Base-by-base conservation (phyloP, 1,284 basidiomycete genomes). In the Cyathus pygmaeus region DNA sequence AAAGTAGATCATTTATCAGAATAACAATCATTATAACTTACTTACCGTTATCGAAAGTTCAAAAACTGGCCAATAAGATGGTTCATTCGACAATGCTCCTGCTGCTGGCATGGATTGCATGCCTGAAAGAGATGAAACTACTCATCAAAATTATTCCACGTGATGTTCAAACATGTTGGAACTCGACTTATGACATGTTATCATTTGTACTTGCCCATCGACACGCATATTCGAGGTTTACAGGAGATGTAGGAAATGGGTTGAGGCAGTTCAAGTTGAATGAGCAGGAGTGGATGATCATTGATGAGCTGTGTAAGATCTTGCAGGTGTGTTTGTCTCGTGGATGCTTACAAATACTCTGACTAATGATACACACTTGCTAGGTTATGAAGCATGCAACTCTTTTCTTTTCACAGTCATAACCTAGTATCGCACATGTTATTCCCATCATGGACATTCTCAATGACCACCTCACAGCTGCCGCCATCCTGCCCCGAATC, bases 401-500 rank as follows among this genome's bases (percentile, higher is more conserved):
- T 2, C 30, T 67, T 3, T 68, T 71, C 30, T 70, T 78, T 50
- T 79, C 71, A 1, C 61, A 69, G 1, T 53, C 47, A 9, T 72
- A 64, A 2, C 68, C 74, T 1, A 73, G 69, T 55, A 58, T 77
- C 15, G 62, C 75, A 0, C 68, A 61, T 1, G 76, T 81, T 0
- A 78, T 80, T 49, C 77, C 74, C 4, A 68, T 68, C 0, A 77
- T 79, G 73, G 74, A 79, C 31, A 62, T 70, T 23, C 70, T 73
- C 21, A 61, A 71, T 23, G 44, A 60, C 15, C 29, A 47, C 7
- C 60, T 74, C 9, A 63, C 63, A 0, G 60, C 49, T 4, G 21
- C 33, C 19, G 44, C 56, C 2, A 30, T 31, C 6, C 21, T 63
- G 30, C 3, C 7, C 1, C 50, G 26, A 1, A 59, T 59, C 29